These are phyloP conservation scores for Skeletonema marinoi DNA, from an alignment of 108 stramenopile genomes.

Conservation along the genomic window DNA sequence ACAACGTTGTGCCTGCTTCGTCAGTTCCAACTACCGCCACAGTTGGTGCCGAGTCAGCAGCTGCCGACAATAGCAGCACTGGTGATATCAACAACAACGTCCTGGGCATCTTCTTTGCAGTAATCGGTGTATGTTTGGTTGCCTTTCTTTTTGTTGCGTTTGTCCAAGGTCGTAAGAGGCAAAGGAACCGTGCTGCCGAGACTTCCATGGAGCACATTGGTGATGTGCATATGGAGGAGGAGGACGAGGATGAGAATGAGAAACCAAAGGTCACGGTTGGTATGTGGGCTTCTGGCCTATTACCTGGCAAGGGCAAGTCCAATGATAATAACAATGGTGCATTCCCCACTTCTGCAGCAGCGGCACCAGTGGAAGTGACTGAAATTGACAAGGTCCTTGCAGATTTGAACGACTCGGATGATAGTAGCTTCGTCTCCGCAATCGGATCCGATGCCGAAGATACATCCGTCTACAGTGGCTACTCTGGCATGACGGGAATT, in stretches of 20 bases:
- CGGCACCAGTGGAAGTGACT: not conserved
- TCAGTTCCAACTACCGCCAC: not conserved
- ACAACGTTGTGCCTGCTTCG: not conserved
- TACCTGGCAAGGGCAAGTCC: not conserved
- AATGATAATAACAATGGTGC: not conserved
- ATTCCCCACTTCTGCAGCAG: not conserved
- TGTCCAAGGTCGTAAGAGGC: not conserved
- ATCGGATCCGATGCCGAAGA: not conserved
- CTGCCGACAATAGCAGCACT: not conserved
- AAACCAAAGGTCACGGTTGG: not conserved
- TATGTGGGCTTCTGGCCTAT: not conserved
- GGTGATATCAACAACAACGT: not conserved
- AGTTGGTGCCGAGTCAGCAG: not conserved
- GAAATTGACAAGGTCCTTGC: not conserved
- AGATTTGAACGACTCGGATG: not conserved
- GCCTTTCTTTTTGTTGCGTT: not conserved
- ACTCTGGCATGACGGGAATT: not conserved
- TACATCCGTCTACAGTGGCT: not conserved
- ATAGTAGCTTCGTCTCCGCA: not conserved
- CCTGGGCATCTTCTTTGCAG: not conserved
- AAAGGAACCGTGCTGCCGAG: not conserved
- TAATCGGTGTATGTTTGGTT: not conserved
- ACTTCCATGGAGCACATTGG: not conserved
- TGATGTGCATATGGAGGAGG: not conserved
- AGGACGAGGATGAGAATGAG: not conserved